phyloP scores from a whole-genome alignment of 495 filamentous ascomycete genomes.

The Aspergillus incahuasiensis region DNA sequence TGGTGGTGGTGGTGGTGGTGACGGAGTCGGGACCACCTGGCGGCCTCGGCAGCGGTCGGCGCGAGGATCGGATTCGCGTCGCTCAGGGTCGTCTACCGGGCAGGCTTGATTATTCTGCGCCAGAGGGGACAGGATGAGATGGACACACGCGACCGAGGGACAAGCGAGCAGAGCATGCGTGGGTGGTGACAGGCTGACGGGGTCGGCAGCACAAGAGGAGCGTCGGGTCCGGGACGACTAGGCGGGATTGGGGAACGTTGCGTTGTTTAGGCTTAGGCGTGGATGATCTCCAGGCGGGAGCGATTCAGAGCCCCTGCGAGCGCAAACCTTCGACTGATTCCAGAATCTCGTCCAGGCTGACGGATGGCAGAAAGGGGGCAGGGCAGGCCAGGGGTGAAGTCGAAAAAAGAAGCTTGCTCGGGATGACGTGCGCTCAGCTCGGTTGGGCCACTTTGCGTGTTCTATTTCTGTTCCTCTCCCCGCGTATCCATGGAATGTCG shows the following conservation, averaged over 20 bases:
- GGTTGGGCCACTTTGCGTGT: background rate
- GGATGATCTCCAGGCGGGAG: background rate
- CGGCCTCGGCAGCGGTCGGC: slow-evolving; percentile 28
- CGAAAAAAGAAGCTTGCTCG: slow-evolving; percentile 8
- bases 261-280: background rate
- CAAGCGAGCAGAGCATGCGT: background rate
- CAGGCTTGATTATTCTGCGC: background rate
- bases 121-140: background rate
- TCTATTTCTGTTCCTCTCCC: background rate
- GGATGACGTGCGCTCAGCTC: slow-evolving; percentile 9
- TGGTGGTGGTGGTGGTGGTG: slow-evolving; percentile 19
- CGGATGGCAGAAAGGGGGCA: background rate
- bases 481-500: slow-evolving; percentile 5
- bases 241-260: slow-evolving; percentile 7
- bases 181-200: background rate
- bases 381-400: slow-evolving; percentile 3
- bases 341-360: background rate
- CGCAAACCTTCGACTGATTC: background rate
- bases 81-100: background rate
- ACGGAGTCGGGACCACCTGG: slow-evolving; percentile 27
- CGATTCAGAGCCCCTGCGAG: too few species aligned
- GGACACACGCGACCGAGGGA: slow-evolving; percentile 17
- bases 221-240: slow-evolving; percentile 1
- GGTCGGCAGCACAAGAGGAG: background rate
- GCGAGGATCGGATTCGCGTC: slow-evolving; percentile 11